Conservation (phyloP, 1,284 basidiomycete genomes). For the Ustilago cynodontis region DNA sequence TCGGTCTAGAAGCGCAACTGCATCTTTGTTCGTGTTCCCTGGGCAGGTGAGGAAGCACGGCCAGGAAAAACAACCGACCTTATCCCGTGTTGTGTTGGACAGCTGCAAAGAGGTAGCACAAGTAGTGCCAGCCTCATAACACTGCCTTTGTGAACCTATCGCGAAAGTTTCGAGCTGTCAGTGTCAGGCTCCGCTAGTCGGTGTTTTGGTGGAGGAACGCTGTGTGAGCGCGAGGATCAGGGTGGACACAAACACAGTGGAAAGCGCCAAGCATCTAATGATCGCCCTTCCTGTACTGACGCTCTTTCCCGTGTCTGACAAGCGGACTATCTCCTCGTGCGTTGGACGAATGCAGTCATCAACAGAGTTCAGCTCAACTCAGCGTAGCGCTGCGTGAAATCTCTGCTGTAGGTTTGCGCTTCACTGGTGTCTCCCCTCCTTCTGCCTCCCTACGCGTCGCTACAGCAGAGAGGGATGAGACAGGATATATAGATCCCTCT, state of each 20-base stretch:
- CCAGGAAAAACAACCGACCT: background rate
- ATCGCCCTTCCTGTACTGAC: background rate
- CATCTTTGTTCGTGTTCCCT: background rate
- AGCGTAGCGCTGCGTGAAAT: background rate
- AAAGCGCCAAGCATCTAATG: slow-evolving; percentile 6
- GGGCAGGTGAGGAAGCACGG: background rate
- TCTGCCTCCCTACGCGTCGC: background rate
- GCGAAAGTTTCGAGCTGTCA: background rate
- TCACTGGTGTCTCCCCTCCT: background rate
- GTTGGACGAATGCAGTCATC: background rate
- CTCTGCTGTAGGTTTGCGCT: background rate
- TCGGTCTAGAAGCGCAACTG: background rate
- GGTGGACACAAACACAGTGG: background rate
- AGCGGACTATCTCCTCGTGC: background rate
- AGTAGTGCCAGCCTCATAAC: background rate
- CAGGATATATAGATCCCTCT: slow-evolving; percentile 21
- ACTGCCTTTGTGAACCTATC: background rate
- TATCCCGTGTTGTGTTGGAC: background rate
- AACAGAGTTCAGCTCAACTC: background rate
- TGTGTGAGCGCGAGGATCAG: background rate
- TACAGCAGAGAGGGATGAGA: slow-evolving; percentile 4
- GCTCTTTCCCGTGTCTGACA: slow-evolving; percentile 14
- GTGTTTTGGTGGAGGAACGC: slow-evolving; percentile 13
- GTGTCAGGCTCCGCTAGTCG: slow-evolving; percentile 7
- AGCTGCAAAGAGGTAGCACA: background rate